Percentiles rank a stretch among this genome's conserved stretches.
Conservation (phyloP, 306 rosid species). For the Rosa lucieae region DNA sequence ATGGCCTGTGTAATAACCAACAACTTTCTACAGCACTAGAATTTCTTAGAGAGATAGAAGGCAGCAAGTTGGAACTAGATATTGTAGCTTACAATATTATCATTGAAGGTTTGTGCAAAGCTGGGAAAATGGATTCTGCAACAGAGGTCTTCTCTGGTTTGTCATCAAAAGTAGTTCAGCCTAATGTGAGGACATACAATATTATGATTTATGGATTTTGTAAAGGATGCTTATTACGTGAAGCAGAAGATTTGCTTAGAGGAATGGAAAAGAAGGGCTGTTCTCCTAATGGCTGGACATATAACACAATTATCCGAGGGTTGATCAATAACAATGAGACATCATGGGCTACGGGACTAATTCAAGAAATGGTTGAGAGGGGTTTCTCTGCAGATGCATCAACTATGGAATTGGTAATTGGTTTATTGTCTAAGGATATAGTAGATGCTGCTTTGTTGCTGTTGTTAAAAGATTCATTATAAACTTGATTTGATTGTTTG, state of each 20-base stretch:
- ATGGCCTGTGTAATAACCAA: not conserved
- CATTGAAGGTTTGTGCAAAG: not conserved
- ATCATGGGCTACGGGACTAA: not conserved
- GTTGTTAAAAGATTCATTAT: not conserved
- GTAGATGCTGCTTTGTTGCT: not conserved
- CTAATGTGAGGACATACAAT: not conserved
- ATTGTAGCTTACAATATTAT: not conserved
- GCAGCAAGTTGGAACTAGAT: not conserved
- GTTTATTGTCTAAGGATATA: not conserved
- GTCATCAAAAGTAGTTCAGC: not conserved
- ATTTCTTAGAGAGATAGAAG: not conserved
- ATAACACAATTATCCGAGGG: not conserved
- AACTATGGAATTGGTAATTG: not conserved
- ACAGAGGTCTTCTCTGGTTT: not conserved
- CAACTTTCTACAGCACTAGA: not conserved
- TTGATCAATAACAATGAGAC: not conserved
- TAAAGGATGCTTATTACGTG: rapidly evolving
- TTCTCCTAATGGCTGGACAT: not conserved
- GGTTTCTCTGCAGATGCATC: not conserved
- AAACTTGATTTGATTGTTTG: not conserved
- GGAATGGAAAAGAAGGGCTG: not conserved
- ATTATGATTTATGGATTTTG: not conserved
- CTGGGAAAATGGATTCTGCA: not conserved
- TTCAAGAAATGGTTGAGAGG: not conserved
- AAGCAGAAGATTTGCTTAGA: not conserved